Base-by-base conservation (phyloP, 345 rosid species). In the Capsella bursapastoris region DNA sequence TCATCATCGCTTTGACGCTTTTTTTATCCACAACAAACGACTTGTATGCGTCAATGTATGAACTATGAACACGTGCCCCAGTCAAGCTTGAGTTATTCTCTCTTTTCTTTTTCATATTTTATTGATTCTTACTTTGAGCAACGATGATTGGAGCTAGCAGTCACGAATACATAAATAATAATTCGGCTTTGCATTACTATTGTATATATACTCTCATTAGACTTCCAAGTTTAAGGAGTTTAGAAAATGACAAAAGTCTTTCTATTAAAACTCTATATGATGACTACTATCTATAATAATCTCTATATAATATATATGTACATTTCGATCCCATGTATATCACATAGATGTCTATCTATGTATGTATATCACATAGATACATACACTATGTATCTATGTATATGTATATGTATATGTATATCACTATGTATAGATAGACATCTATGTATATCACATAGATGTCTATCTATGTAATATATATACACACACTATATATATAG, bases 51-150 rank as follows among this genome's bases (percentile, higher is more conserved):
- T 45, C 51, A 38, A 35, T 70, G 31, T 56, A 48, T 10, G 75
- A 70, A 69, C 75, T 56, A 38, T 4, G 75, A 70, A 76, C 80
- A 76, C 79, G 75, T 76, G 75, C 65, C 75, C 71, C 62, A 43
- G 34, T n/a, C 45, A 29, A 41, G 4, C 43, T 38, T 6, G 34
- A 72, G 35, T 63, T 2, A 43, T 41, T 52, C 6, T 40, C 35
- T 50, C 16, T 45, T 22, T 7, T 53, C 45, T 29, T 34, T 48
- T 8, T 10, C 15, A 10, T 71, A 6, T 9, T 44, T 14, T 14
- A 67, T 38, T 31, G 22, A 35, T 14, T 57, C 31, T 73, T 45
- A n/a, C 34, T 38, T 57, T 49, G 15, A 14, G 57, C 63, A 41
- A 63, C 5, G 47, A 38, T 12, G 22, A 40, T n/a, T 43, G 55